Percentiles rank a stretch among this genome's conserved stretches.
Evolutionary conservation across 2,329 filamentous ascomycete species (phyloP).

Genomic region (Neofusicoccum umdonicola): DNA sequence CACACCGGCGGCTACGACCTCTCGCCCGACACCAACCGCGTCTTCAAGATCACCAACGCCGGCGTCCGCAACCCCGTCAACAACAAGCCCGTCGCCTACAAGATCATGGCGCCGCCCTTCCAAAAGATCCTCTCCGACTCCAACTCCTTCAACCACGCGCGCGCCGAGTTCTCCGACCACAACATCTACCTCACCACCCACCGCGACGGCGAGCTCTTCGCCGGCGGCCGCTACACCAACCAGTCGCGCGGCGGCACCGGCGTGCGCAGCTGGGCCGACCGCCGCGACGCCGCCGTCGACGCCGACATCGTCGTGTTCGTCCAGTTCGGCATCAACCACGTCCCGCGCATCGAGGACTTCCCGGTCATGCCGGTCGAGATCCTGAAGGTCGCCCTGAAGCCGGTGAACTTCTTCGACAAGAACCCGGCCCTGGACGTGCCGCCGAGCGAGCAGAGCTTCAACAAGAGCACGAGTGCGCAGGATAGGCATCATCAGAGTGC

Average conservation of each 20-base stretch:
- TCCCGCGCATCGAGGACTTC: constrained; percentile 57
- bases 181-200: constrained; percentile 59
- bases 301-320: constrained; percentile 57
- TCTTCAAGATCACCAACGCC: constrained; percentile 51
- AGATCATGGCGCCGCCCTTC: constrained; percentile 49
- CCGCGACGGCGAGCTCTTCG: constrained; percentile 58
- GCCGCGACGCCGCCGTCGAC: constrained; percentile 55
- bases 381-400: constrained; percentile 56
- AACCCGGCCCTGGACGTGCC: constrained; percentile 61
- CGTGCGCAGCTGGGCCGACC: constrained; percentile 49
- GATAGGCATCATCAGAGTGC: constrained; percentile 31
- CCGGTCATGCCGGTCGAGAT: constrained; percentile 60
- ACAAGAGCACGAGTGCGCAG: constrained; percentile 37
- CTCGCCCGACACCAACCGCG: constrained; percentile 44
- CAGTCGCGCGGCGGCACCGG: constrained; percentile 55
- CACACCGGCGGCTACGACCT: constrained; percentile 52
- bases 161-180: constrained; percentile 58
- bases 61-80: constrained; percentile 47
- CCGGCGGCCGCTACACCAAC: constrained; percentile 60
- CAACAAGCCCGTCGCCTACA: constrained; percentile 49
- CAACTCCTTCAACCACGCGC: constrained; percentile 55
- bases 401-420: constrained; percentile 58
- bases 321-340: constrained; percentile 59
- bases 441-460: constrained; percentile 49
- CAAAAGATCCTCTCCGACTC: constrained; percentile 53